phyloP scores from a whole-genome alignment of 1,284 basidiomycete genomes.

The Tilletiaria anomala region DNA sequence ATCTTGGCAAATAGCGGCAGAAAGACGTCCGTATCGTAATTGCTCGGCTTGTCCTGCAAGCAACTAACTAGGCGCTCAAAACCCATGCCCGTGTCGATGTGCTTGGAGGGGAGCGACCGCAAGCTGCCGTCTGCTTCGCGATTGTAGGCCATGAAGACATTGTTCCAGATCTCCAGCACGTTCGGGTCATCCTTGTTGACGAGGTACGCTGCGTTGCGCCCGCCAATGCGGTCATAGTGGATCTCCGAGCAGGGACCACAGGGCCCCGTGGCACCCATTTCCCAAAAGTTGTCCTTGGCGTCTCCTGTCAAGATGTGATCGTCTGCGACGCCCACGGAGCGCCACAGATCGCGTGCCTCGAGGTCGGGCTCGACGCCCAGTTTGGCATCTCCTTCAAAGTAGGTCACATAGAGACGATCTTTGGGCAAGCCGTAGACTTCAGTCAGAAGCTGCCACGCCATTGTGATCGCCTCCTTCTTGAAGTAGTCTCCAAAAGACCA shows the following conservation, averaged over 20 bases:
- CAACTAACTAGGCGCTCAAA: constrained; percentile 93
- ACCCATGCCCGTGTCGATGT: constrained; percentile 97
- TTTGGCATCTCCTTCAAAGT: constrained; percentile 83
- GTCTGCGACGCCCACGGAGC: constrained; percentile 68
- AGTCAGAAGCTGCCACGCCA: constrained; percentile 90
- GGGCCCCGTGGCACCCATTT: constrained; percentile 96
- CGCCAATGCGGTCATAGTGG: constrained; percentile 89
- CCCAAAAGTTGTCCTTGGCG: constrained; percentile 98
- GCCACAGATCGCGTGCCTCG: constrained; percentile 71
- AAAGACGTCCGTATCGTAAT: constrained; percentile 97
- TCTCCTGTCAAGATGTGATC: constrained; percentile 85
- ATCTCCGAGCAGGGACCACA: constrained; percentile 97
- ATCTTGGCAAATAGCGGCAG: constrained; percentile 74
- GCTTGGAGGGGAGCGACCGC: constrained; percentile 69
- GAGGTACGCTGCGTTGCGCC: constrained; percentile 73
- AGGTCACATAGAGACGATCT: constrained; percentile 89
- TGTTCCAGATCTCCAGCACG: constrained; percentile 98
- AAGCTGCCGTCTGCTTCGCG: constrained; percentile 76
- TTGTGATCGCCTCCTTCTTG: constrained; percentile 87
- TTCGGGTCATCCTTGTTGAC: constrained; percentile 92
- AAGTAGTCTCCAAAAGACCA: constrained; percentile 99
- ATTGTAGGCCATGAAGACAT: constrained; percentile 98
- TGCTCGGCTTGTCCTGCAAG: constrained; percentile 77
- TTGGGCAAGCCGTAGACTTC: constrained; percentile 71
- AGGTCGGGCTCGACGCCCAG: constrained; percentile 75